A percentile compares a stretch with the other conserved stretches of the same genome.
phyloP scores from a whole-genome alignment of 148 eudicot genomes.

The Cornus suecica region DNA sequence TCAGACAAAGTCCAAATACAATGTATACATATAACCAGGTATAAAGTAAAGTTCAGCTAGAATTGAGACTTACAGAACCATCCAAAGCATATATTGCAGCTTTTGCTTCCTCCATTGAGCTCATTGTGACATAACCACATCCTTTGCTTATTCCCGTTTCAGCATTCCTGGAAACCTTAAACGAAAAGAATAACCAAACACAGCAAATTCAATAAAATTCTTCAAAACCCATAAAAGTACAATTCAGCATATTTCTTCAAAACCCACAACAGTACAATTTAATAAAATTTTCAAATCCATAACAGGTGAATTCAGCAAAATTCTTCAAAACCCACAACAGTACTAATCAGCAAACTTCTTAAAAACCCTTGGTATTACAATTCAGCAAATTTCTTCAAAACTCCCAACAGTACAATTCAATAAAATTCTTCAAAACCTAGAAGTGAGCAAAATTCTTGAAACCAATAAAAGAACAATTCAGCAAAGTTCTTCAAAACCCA shows the following conservation, averaged over 20 bases:
- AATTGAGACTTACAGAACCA: conserved; percentile 19
- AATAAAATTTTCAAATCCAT: neutral
- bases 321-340: no score
- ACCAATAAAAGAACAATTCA: no score
- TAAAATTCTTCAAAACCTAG: neutral
- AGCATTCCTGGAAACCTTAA: conserved; percentile 18
- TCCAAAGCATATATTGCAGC: conserved; percentile 24
- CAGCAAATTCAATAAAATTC: neutral
- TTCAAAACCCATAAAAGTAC: no score
- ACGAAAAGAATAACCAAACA: neutral
- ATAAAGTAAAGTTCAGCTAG: neutral
- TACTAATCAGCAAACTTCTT: neutral
- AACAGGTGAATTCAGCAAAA: neutral
- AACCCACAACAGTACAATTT: neutral
- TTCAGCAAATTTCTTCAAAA: no score
- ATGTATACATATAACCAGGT: neutral
- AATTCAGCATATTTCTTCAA: no score
- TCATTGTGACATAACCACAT: conserved; percentile 26
- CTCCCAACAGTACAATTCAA: neutral
- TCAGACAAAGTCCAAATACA: neutral
- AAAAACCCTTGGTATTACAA: no score
- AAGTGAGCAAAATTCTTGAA: no score
- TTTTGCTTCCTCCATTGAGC: conserved; percentile 26
- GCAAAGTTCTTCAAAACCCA: no score
- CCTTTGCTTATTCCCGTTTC: conserved; percentile 24